Conservation (phyloP, 2,329 filamentous ascomycete genomes). For the Mariannaea elegans region DNA sequence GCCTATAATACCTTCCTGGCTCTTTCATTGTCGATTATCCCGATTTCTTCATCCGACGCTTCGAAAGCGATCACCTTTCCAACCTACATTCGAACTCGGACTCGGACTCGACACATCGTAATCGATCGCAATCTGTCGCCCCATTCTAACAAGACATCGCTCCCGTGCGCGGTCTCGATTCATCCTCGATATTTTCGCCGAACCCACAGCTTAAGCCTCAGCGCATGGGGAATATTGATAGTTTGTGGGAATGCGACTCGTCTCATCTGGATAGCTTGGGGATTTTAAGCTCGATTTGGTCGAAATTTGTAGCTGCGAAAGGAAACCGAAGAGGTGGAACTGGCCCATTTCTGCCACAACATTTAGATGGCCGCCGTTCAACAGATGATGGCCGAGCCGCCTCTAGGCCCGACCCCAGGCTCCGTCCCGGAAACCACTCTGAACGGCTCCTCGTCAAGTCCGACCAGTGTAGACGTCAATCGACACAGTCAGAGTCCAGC, state of each 20-base stretch:
- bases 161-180: not conserved
- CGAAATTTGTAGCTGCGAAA: conserved; percentile 2
- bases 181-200: not conserved
- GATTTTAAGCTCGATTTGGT: conserved; percentile 17
- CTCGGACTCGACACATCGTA: not conserved
- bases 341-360: not conserved
- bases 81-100: not conserved
- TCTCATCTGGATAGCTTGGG: conserved; percentile 18
- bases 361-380: conserved; percentile 51
- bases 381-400: conserved; percentile 47
- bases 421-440: conserved; percentile 37
- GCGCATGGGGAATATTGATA: conserved; percentile 18
- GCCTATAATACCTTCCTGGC: not conserved
- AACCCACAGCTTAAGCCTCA: not conserved
- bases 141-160: conserved; percentile 2
- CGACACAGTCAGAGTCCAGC: conserved; percentile 46
- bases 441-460: conserved; percentile 35
- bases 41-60: not conserved
- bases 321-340: conserved; percentile 21
- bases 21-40: not conserved
- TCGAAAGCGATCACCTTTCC: not conserved
- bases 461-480: conserved; percentile 46
- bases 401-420: conserved; percentile 42
- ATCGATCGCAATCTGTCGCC: not conserved
- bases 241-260: conserved; percentile 25